Conservation (phyloP, 225 moss, liverwort and hornwort species). For the Ulota crispa region DNA sequence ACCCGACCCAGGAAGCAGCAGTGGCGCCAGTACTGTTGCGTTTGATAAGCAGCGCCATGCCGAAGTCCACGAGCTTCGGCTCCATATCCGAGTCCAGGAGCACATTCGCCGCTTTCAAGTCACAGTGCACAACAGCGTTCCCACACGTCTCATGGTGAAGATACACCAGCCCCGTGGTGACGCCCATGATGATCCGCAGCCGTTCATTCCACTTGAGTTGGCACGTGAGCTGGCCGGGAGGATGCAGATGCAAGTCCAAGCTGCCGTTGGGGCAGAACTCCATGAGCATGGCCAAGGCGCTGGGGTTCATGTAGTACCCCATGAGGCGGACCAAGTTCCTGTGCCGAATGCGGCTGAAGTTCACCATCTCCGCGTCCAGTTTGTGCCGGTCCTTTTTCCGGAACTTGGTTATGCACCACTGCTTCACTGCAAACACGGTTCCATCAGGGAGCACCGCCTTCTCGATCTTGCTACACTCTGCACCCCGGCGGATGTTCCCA, state of each 20-base stretch:
- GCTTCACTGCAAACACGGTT: slow-evolving; percentile 56
- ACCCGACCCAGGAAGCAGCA: slow-evolving; percentile 36
- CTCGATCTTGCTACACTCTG: slow-evolving; percentile 40
- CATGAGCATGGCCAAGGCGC: slow-evolving; percentile 45
- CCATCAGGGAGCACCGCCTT: slow-evolving; percentile 59
- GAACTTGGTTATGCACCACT: slow-evolving; percentile 48
- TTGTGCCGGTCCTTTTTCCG: slow-evolving; percentile 33
- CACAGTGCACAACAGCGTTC: slow-evolving; percentile 48
- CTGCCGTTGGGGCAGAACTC: slow-evolving; percentile 56
- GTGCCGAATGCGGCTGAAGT: slow-evolving; percentile 44
- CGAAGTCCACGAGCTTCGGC: slow-evolving; percentile 53
- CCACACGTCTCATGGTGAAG: slow-evolving; percentile 54
- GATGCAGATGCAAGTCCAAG: slow-evolving; percentile 58
- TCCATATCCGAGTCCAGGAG: slow-evolving; percentile 63
- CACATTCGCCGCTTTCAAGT: slow-evolving; percentile 52
- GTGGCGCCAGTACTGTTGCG: slow-evolving; percentile 34
- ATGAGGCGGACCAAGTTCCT: slow-evolving; percentile 53
- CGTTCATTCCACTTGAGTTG: slow-evolving; percentile 57
- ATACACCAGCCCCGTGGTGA: slow-evolving; percentile 47
- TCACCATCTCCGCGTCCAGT: slow-evolving; percentile 47
- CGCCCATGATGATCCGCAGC: slow-evolving; percentile 54
- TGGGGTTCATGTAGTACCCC: slow-evolving; percentile 51
- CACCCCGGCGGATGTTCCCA: slow-evolving; percentile 41
- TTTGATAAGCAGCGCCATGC: slow-evolving; percentile 46
- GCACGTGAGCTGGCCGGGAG: slow-evolving; percentile 43